Evolutionary conservation across 192 early-diverging fungal species (phyloP).

Genomic region (Funneliformis mosseae): DNA sequence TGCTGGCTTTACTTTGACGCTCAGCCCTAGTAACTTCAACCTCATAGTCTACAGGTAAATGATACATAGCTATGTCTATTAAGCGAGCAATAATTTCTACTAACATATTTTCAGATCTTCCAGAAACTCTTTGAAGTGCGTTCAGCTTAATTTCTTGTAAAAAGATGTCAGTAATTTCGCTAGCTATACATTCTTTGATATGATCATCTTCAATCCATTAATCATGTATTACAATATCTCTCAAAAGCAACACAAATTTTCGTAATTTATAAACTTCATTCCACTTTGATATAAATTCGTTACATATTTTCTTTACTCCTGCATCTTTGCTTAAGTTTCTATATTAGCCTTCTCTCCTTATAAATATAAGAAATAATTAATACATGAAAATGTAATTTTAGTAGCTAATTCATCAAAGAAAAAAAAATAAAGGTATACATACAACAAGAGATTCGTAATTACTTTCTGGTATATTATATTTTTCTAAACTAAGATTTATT

Average conservation of each 20-base stretch:
- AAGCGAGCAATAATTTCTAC: slow-evolving; percentile 12
- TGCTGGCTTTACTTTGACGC: slow-evolving; percentile 23
- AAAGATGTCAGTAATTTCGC: slow-evolving; percentile 25
- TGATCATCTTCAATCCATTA: slow-evolving; percentile 19
- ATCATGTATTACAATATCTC: slow-evolving; percentile 19
- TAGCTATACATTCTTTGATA: not conserved
- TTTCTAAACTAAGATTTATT: slow-evolving; percentile 18
- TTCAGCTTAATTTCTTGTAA: slow-evolving; percentile 20
- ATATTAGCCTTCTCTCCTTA: slow-evolving; percentile 21
- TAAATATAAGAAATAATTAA: not conserved
- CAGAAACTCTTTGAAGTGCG: slow-evolving; percentile 12
- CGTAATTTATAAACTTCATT: not conserved
- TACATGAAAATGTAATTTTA: not conserved
- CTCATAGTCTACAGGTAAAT: slow-evolving; percentile 20
- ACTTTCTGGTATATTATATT: slow-evolving; percentile 18
- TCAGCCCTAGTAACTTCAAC: slow-evolving; percentile 28
- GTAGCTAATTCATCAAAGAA: not conserved
- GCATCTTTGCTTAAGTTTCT: slow-evolving; percentile 12
- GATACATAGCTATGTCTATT: slow-evolving; percentile 19
- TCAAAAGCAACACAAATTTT: slow-evolving; percentile 1
- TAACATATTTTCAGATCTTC: slow-evolving; percentile 5
- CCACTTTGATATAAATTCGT: slow-evolving; percentile 12
- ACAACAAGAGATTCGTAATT: slow-evolving; percentile 1
- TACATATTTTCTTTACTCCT: not conserved
- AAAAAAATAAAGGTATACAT: not conserved